Conservation (phyloP, 345 rosid genomes). For the Gossypium rotundifolium region DNA sequence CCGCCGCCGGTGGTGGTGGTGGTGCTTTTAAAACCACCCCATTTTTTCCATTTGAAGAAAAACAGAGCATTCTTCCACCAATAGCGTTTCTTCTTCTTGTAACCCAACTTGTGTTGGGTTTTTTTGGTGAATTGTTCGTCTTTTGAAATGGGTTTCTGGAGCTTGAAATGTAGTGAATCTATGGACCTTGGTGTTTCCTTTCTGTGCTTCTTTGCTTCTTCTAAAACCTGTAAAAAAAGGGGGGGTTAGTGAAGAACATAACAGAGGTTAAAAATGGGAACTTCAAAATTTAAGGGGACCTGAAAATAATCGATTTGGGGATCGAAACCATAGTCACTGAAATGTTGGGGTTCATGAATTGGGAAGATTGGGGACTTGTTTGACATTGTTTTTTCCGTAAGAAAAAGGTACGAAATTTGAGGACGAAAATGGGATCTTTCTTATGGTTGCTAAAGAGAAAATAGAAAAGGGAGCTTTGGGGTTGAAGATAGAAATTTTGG, state of each 20-base stretch:
- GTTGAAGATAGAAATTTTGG: constrained; percentile 23
- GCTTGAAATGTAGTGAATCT: constrained; percentile 69
- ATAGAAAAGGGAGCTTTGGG: constrained; percentile 13
- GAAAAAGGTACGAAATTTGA: too few relatives aligned
- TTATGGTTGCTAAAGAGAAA: not conserved
- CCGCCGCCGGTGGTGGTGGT: not conserved
- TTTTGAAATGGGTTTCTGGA: constrained; percentile 75
- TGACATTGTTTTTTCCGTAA: constrained; percentile 35
- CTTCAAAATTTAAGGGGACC: constrained; percentile 25
- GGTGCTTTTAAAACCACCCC: constrained; percentile 13
- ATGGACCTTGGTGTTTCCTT: constrained; percentile 37
- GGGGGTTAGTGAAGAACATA: not conserved
- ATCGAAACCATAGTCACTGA: constrained; percentile 88
- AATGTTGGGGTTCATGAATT: constrained; percentile 60
- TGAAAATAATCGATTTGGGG: constrained; percentile 70
- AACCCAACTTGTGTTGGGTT: constrained; percentile 12
- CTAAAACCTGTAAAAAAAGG: constrained; percentile 41
- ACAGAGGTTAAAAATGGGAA: not conserved
- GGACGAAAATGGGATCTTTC: not conserved
- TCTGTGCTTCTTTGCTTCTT: constrained; percentile 74
- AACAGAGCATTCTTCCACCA: constrained; percentile 80
- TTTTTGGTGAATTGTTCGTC: constrained; percentile 44
- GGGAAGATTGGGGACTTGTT: constrained; percentile 62
- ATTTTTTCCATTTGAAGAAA: constrained; percentile 65
- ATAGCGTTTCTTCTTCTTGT: constrained; percentile 46